A percentile compares a stretch with the other conserved stretches of the same genome.
Conservation (phyloP, 2,329 filamentous ascomycete species). For the Ceratocystis smalleyi region DNA sequence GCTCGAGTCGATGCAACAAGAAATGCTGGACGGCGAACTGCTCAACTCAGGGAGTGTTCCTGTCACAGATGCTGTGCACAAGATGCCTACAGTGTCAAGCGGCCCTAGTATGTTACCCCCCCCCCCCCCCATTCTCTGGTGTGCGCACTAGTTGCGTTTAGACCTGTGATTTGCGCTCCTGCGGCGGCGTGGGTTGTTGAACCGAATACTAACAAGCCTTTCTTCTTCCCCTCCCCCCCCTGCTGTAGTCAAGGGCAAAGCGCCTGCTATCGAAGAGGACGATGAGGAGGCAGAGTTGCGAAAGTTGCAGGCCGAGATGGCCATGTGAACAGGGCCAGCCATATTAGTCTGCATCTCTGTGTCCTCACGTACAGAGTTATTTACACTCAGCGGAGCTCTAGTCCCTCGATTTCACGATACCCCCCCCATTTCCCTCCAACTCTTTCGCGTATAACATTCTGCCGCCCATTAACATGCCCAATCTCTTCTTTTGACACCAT, state of each 20-base stretch:
- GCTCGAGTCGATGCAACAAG: constrained; percentile 74
- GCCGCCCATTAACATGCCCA: neutral
- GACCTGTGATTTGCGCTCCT: neutral
- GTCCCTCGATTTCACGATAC: constrained; percentile 3
- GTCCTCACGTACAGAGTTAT: neutral
- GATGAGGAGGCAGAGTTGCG: constrained; percentile 91
- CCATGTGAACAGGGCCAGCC: constrained; percentile 47
- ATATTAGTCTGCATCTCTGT: neutral
- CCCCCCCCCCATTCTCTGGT: neutral
- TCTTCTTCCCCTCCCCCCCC: neutral
- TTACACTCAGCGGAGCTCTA: neutral
- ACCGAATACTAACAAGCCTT: neutral
- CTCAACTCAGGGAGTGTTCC: constrained; percentile 75
- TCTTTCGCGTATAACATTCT: neutral
- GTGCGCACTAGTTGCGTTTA: neutral
- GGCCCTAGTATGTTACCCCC: constrained; percentile 51
- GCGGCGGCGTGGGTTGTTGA: neutral
- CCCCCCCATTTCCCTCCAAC: neutral
- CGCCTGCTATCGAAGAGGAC: constrained; percentile 49
- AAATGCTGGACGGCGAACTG: constrained; percentile 87
- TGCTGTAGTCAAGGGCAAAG: constrained; percentile 35
- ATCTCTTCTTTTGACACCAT: neutral
- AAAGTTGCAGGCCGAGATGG: constrained; percentile 93
- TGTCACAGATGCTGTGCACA: constrained; percentile 59
- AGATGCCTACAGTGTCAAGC: constrained; percentile 59